phyloP scores from a whole-genome alignment of 305 asterid genomes.

The Fraxinus paxiana region DNA sequence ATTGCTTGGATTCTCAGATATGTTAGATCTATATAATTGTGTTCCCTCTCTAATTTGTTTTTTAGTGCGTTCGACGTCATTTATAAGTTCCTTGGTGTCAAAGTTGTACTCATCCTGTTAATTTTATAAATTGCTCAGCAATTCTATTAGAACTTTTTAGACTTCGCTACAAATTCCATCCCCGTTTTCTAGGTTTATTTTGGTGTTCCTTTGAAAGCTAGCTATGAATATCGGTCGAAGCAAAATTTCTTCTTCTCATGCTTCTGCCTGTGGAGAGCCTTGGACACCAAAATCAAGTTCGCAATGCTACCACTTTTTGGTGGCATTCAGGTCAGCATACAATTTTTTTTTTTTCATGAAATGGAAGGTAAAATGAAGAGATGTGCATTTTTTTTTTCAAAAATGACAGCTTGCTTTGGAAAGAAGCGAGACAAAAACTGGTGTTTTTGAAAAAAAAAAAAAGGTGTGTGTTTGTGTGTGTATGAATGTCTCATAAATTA shows the following conservation, averaged over 20 bases:
- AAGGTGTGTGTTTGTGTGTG: not conserved
- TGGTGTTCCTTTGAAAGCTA: not conserved
- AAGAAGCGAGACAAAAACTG: not conserved
- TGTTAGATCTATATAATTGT: not conserved
- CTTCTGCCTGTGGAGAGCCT: not conserved
- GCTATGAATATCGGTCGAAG: not conserved
- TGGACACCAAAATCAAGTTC: not conserved
- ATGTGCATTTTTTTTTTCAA: not conserved
- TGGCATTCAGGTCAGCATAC: not conserved
- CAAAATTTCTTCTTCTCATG: not conserved
- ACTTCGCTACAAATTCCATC: not conserved
- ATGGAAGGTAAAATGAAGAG: not conserved
- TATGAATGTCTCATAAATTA: not conserved
- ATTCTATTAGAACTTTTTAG: not conserved
- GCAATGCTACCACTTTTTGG: not conserved
- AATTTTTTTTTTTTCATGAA: not conserved
- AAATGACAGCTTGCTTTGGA: not conserved
- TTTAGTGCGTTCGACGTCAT: not conserved
- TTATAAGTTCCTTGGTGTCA: not conserved
- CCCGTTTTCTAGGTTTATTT: not conserved
- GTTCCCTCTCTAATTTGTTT: not conserved
- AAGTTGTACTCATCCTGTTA: not conserved
- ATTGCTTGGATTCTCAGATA: not conserved
- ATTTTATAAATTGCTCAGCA: not conserved
- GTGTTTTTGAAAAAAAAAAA: not conserved